A percentile compares a stretch with the other conserved stretches of the same genome.
Evolutionary conservation across 2,329 filamentous ascomycete species (phyloP).

Genomic region (Paraphaeosphaeria sporulosa): DNA sequence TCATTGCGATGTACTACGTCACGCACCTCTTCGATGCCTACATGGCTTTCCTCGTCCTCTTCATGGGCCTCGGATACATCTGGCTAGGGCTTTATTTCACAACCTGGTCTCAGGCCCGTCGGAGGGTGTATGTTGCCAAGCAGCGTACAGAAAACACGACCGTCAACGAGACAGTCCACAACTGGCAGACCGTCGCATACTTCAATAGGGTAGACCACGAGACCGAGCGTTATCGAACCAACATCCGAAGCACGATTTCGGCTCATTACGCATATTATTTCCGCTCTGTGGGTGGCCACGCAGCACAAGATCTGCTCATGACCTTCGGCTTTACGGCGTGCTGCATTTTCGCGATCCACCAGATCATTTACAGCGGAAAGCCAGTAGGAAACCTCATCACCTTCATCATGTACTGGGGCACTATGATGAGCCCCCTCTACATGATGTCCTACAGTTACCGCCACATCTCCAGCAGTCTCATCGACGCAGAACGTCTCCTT

Average conservation of each 20-base stretch:
- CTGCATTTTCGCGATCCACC: constrained; percentile 61
- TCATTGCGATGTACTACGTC: constrained; percentile 67
- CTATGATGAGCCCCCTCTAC: constrained; percentile 57
- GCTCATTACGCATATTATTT: constrained; percentile 45
- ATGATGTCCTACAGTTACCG: constrained; percentile 59
- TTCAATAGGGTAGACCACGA: constrained; percentile 67
- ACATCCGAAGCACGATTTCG: constrained; percentile 48
- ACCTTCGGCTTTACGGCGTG: constrained; percentile 58
- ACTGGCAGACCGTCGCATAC: constrained; percentile 67
- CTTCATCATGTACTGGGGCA: constrained; percentile 69
- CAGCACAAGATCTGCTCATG: constrained; percentile 57
- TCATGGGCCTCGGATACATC: constrained; percentile 57
- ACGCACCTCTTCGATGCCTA: constrained; percentile 69
- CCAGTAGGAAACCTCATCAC: constrained; percentile 70
- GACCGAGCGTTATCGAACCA: constrained; percentile 56
- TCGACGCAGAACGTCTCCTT: constrained; percentile 70
- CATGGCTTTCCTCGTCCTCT: constrained; percentile 49
- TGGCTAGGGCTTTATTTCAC: constrained; percentile 58
- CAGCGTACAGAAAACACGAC: constrained; percentile 60
- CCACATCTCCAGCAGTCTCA: constrained; percentile 61
- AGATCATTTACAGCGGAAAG: constrained; percentile 58
- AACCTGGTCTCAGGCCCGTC: constrained; percentile 51
- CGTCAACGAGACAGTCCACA: constrained; percentile 65
- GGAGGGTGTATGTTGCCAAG: constrained; percentile 52
- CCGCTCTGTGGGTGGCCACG: constrained; percentile 41